Conservation (phyloP, 208 protist species). For the Giardia duodenalis region DNA sequence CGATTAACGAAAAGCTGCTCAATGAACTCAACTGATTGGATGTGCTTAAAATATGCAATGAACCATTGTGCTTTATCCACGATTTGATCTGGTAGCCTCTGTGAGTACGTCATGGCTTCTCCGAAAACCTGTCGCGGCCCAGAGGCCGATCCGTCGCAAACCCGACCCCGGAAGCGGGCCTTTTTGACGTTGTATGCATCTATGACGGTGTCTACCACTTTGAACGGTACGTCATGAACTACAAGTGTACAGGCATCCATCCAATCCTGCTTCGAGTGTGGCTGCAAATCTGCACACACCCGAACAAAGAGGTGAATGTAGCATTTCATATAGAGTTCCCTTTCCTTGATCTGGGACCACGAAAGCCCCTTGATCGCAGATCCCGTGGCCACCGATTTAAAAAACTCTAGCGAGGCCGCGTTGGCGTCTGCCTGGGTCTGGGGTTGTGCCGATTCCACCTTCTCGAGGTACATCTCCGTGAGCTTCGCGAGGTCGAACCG, state of each 20-base stretch:
- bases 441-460: background rate
- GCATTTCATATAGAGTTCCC: background rate
- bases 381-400: background rate
- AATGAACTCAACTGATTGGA: no score
- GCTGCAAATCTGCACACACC: background rate
- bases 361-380: background rate
- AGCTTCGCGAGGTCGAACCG: background rate
- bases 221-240: background rate
- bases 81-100: background rate
- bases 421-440: background rate
- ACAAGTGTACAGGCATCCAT: background rate
- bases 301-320: background rate
- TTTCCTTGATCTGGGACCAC: background rate
- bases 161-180: no score
- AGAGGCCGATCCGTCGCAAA: background rate
- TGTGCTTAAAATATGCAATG: background rate
- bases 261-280: background rate
- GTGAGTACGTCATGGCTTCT: background rate
- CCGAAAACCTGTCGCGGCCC: background rate
- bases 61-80: background rate
- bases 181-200: no score
- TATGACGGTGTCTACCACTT: background rate
- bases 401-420: background rate
- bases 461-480: background rate
- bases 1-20: no score